Evolutionary conservation across 1,284 basidiomycete genomes (phyloP).

Genomic region (Stygiomarasmius scandens): DNA sequence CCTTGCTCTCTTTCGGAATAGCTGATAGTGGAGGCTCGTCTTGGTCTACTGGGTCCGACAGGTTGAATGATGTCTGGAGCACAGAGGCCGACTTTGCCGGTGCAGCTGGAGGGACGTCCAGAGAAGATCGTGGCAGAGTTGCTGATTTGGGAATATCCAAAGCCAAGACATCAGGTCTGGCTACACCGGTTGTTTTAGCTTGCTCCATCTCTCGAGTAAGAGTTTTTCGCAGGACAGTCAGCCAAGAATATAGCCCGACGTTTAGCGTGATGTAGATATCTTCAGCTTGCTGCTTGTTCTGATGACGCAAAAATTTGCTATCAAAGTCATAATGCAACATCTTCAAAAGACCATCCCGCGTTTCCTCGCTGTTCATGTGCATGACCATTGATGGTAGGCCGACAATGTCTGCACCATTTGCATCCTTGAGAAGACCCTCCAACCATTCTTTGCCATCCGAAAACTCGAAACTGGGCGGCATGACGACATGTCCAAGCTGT

Average conservation of each 20-base stretch:
- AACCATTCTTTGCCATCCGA: constrained; percentile 58
- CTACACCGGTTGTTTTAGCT: constrained; percentile 49
- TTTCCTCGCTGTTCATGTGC: constrained; percentile 73
- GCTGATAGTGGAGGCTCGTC: constrained; percentile 15
- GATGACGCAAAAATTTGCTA: constrained; percentile 63
- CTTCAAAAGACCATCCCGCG: constrained; percentile 37
- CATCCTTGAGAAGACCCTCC: constrained; percentile 53
- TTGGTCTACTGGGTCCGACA: constrained; percentile 11
- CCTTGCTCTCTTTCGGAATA: constrained; percentile 11
- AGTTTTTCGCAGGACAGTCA: constrained; percentile 73
- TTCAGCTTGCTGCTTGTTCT: constrained; percentile 61
- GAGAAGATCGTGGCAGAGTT: constrained; percentile 1
- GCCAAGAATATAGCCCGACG: constrained; percentile 78
- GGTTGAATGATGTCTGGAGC: not conserved
- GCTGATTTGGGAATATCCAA: constrained; percentile 24
- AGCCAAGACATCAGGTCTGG: constrained; percentile 29
- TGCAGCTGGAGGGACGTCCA: not conserved
- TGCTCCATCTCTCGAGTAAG: constrained; percentile 76
- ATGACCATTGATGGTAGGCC: constrained; percentile 80
- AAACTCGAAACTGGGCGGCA: constrained; percentile 39
- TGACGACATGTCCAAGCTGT: constrained; percentile 50
- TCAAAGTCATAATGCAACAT: constrained; percentile 71
- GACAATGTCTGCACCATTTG: constrained; percentile 71
- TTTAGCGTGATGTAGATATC: constrained; percentile 84
- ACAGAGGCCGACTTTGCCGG: not conserved